Conservation (phyloP, 495 filamentous ascomycete species). For the Corynascus novoguineensis region DNA sequence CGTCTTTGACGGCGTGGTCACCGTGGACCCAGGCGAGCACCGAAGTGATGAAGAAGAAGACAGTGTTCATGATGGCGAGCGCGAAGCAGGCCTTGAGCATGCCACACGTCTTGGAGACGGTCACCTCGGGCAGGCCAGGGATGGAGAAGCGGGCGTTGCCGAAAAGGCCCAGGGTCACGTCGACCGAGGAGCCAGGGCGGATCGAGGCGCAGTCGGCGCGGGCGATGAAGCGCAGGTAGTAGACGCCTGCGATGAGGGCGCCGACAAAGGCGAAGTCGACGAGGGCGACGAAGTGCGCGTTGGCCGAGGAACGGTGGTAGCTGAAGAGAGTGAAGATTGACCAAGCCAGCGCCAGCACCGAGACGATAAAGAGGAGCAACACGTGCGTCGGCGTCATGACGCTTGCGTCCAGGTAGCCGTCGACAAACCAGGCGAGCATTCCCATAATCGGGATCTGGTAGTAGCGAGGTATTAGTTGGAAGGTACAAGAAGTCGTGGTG, state of each 20-base stretch:
- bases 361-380: conserved; percentile 87
- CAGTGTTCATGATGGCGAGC: conserved; percentile 77
- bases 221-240: conserved; percentile 65
- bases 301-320: conserved; percentile 65
- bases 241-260: conserved; percentile 75
- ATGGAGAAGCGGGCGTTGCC: conserved; percentile 43
- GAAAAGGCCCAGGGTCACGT: conserved; percentile 56
- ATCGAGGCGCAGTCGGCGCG: conserved; percentile 59
- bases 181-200: conserved; percentile 35
- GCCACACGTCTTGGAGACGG: conserved; percentile 67
- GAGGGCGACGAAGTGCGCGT: conserved; percentile 69
- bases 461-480: neutral
- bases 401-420: conserved; percentile 65
- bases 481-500: too few species aligned
- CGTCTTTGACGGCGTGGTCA: conserved; percentile 19
- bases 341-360: conserved; percentile 75
- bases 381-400: conserved; percentile 71
- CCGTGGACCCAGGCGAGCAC: conserved; percentile 57
- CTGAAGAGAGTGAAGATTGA: conserved; percentile 72
- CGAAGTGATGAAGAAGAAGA: conserved; percentile 75
- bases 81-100: conserved; percentile 88
- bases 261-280: conserved; percentile 78
- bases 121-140: conserved; percentile 42
- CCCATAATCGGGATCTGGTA: conserved; percentile 72
- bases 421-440: conserved; percentile 83